Conservation (phyloP, 257 asterid species). For the Lantana camara region DNA sequence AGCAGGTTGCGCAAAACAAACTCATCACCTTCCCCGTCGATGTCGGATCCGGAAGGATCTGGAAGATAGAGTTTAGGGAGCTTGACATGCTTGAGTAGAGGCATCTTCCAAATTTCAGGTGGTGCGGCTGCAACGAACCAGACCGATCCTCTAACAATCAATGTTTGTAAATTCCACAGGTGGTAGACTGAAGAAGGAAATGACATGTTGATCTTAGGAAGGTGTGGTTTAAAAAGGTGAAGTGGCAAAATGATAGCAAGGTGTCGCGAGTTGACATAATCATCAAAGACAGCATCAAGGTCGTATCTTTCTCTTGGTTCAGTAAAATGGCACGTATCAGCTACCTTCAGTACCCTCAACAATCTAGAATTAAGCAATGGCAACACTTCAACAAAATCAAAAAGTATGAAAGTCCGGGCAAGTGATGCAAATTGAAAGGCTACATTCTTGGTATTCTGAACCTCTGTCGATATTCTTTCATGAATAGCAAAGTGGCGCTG, state of each 20-base stretch:
- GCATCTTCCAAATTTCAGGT: constrained; percentile 11
- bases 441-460: too few species aligned
- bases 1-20: constrained; percentile 20
- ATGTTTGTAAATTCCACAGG: constrained; percentile 21
- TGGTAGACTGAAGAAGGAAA: not conserved
- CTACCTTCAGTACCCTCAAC: too few species aligned
- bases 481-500: too few species aligned
- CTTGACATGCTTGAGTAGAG: constrained; percentile 7
- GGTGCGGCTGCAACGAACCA: not conserved
- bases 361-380: too few species aligned
- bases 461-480: too few species aligned
- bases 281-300: not conserved
- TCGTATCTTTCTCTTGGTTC: not conserved
- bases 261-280: constrained; percentile 17
- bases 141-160: not conserved
- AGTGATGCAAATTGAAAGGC: too few species aligned
- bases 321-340: too few species aligned
- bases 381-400: too few species aligned
- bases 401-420: too few species aligned
- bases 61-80: not conserved
- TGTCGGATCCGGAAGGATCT: not conserved
- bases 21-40: not conserved
- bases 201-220: too few species aligned
- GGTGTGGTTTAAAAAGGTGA: not conserved
- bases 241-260: not conserved